Conservation (phyloP, 1,139 yeast species). For the Diutina pseudorugosa region DNA sequence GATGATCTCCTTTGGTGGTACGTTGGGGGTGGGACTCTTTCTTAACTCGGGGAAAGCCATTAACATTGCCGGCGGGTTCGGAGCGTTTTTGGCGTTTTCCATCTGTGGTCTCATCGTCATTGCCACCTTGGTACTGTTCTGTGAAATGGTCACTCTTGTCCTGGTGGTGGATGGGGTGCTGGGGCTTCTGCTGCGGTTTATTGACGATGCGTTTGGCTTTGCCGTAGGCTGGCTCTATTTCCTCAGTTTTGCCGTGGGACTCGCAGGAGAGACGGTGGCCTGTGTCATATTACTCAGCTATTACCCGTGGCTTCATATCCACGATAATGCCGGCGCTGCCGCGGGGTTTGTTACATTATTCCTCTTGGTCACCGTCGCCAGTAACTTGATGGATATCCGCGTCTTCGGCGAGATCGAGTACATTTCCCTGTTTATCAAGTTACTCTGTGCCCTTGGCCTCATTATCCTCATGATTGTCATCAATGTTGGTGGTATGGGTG, state of each 20-base stretch:
- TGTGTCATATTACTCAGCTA: slow-evolving; percentile 64
- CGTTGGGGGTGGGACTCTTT: slow-evolving; percentile 73
- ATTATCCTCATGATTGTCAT: slow-evolving; percentile 54
- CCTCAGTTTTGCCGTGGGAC: slow-evolving; percentile 57
- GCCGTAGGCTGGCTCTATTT: slow-evolving; percentile 73
- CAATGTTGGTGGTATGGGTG: slow-evolving; percentile 40
- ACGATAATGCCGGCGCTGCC: slow-evolving; percentile 32
- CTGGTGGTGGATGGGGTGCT: slow-evolving; percentile 76
- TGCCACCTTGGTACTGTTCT: slow-evolving; percentile 61
- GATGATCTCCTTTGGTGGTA: slow-evolving; percentile 76
- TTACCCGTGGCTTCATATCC: slow-evolving; percentile 41
- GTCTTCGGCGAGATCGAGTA: slow-evolving; percentile 71
- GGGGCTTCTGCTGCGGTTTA: slow-evolving; percentile 65
- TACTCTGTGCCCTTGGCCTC: slow-evolving; percentile 41
- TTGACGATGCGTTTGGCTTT: slow-evolving; percentile 79
- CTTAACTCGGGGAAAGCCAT: slow-evolving; percentile 71
- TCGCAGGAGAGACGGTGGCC: slow-evolving; percentile 75
- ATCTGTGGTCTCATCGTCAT: slow-evolving; percentile 58
- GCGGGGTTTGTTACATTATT: slow-evolving; percentile 62
- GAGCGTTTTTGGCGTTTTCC: slow-evolving; percentile 58
- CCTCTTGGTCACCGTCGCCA: slow-evolving; percentile 31
- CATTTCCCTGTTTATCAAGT: slow-evolving; percentile 45
- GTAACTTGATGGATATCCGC: slow-evolving; percentile 55
- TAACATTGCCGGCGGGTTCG: slow-evolving; percentile 73
- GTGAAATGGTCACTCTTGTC: slow-evolving; percentile 78